Base-by-base conservation (phyloP, 2,329 filamentous ascomycete genomes). In the Ascochyta viciae-villosae region DNA sequence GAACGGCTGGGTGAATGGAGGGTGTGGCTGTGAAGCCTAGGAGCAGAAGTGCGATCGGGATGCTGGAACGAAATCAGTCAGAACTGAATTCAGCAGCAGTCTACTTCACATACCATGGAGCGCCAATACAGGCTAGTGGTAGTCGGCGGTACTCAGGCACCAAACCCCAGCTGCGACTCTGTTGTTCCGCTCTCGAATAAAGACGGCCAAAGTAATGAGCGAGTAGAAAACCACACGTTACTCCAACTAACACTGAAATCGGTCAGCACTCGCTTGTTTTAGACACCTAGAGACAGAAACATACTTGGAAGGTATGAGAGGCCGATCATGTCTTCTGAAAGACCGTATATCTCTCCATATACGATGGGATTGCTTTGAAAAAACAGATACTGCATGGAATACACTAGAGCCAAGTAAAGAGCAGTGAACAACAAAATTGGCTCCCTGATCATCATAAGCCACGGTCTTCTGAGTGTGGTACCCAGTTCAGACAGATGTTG, bases 361-460 rank as follows among this genome's bases (percentile, higher is more conserved):
- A 91, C 87, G 56, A 58, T 85, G 68, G 66, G 86, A 70, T 87
- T 92, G 2, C 87, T 86, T 68, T 90, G 85, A 68, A 92, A 91
- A 64, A 86, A 90, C 75, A 92, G 88, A 78, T 84, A 86, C 47
- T 86, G 82, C 55, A 86, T 80, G 3, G 77, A 82, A 70, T 91
- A 92, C 9, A 68, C 71, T 26, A 78, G 68, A 27, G 85, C 81
- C 31, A 92, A 79, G 24, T 88, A 85, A 10, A 91, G 80, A 74
- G 90, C 92, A 3, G 82, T 84, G 33, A 84, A 86, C 35, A 85
- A 79, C 34, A 92, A 87, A 52, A 92, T 89, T 48, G 87, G 85
- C 68, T 92, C 89, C 37, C 81, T 85, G 24, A 77, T 59, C 49
- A 90, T 78, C 89, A 92, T 92, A 4, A 57, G 45, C 57, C 56